Percentiles rank a stretch among this genome's conserved stretches.
Evolutionary conservation across 1,284 basidiomycete genomes (phyloP).

Genomic region (Amylostereum chailletii): DNA sequence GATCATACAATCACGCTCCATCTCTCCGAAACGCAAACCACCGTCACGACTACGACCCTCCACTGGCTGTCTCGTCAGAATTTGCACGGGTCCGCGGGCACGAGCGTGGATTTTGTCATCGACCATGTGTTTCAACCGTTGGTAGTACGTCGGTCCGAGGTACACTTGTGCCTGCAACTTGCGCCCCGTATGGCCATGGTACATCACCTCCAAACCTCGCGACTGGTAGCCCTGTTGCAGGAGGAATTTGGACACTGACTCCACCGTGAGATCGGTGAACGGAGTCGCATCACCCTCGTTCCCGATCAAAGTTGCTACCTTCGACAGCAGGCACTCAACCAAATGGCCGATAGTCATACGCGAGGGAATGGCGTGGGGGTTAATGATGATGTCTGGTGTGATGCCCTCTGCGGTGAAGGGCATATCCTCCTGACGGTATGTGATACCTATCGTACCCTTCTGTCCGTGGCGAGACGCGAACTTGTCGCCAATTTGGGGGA

Average conservation of each 20-base stretch:
- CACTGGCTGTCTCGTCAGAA: slow-evolving; percentile 96
- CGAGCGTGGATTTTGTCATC: slow-evolving; percentile 99
- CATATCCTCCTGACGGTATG: slow-evolving; percentile 99
- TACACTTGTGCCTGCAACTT: slow-evolving; percentile 98
- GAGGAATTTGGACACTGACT: slow-evolving; percentile 83
- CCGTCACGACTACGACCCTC: slow-evolving; percentile 98
- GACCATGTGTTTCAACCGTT: slow-evolving; percentile 99
- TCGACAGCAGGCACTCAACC: slow-evolving; percentile 96
- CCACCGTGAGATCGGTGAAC: slow-evolving; percentile 96
- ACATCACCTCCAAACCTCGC: slow-evolving; percentile 96
- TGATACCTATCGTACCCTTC: slow-evolving; percentile 99
- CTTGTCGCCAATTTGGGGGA: slow-evolving; percentile 98
- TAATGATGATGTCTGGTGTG: slow-evolving; percentile 96
- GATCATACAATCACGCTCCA: slow-evolving; percentile 99
- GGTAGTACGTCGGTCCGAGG: slow-evolving; percentile 98
- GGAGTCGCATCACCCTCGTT: slow-evolving; percentile 98
- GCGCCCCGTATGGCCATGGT: slow-evolving; percentile 95
- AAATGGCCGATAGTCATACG: slow-evolving; percentile 99
- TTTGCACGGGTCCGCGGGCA: slow-evolving; percentile 95
- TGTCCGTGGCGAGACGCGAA: slow-evolving; percentile 99
- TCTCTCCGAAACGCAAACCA: slow-evolving; percentile 99
- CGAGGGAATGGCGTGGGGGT: slow-evolving; percentile 98
- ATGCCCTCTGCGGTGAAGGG: slow-evolving; percentile 97
- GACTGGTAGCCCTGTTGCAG: slow-evolving; percentile 88
- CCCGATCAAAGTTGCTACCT: slow-evolving; percentile 93